Conservation (phyloP, 176 grass and related monocot genomes). For the Saccharum spontaneum region DNA sequence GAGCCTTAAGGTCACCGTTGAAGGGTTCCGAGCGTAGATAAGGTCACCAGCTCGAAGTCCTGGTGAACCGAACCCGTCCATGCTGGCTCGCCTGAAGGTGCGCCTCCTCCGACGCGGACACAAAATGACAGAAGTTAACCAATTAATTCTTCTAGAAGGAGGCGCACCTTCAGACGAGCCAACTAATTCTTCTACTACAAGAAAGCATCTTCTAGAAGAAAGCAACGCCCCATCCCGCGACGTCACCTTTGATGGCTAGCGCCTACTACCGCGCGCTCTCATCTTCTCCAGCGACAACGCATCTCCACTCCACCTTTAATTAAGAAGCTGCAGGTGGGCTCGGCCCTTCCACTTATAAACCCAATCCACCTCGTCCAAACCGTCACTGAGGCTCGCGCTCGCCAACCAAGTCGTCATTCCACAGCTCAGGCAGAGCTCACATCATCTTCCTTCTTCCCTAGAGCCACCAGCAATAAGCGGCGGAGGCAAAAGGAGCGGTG, state of each 20-base stretch:
- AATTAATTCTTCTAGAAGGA: neutral
- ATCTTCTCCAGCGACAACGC: neutral
- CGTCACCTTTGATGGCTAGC: too few relatives aligned
- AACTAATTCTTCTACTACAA: neutral
- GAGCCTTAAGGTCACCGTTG: too few relatives aligned
- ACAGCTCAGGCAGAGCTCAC: neutral
- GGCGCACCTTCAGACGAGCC: too few relatives aligned
- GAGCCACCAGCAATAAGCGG: neutral
- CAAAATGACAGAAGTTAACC: too few relatives aligned
- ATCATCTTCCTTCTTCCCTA: too few relatives aligned
- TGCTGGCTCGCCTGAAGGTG: too few relatives aligned
- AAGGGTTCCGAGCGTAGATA: neutral
- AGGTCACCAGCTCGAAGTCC: neutral
- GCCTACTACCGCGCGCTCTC: neutral
- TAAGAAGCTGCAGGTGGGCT: neutral
- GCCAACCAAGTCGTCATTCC: neutral
- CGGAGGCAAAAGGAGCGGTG: neutral
- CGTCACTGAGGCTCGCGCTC: neutral
- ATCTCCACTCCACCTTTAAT: too few relatives aligned
- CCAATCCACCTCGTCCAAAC: neutral
- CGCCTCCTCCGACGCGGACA: too few relatives aligned
- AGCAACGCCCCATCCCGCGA: neutral
- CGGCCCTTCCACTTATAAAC: neutral
- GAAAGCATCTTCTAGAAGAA: slow-evolving; percentile 16
- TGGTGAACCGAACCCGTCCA: neutral